Percentiles rank a stretch among this genome's conserved stretches.
phyloP scores from a whole-genome alignment of 805 yeast genomes.

The Lipomyces spencermartinsiae region DNA sequence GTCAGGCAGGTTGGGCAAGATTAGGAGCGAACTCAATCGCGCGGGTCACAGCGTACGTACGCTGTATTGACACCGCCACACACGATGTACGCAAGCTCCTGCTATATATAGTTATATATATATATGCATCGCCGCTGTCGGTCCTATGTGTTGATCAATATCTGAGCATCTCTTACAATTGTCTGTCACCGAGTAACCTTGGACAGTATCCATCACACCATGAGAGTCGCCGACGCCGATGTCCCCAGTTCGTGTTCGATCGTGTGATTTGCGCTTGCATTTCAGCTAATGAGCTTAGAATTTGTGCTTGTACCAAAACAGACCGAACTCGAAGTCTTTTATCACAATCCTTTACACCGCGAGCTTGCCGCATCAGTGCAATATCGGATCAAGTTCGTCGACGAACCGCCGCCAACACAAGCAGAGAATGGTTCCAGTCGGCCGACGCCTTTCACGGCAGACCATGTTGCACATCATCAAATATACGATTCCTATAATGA shows the following conservation, averaged over 20 bases:
- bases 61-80: too few species aligned
- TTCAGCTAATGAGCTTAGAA: not conserved
- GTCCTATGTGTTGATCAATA: too few species aligned
- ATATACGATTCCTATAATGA: not conserved
- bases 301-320: not conserved
- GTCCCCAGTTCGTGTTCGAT: not conserved
- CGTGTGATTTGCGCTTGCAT: not conserved
- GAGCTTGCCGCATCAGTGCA: not conserved
- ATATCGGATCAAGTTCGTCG: not conserved
- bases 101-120: too few species aligned
- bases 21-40: too few species aligned
- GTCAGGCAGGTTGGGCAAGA: too few species aligned
- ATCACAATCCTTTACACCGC: conserved; percentile 1
- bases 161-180: too few species aligned
- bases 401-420: not conserved
- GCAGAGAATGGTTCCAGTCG: not conserved
- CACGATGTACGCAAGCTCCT: too few species aligned
- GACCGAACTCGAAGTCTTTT: not conserved
- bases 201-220: not conserved
- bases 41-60: too few species aligned
- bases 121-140: too few species aligned
- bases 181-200: not conserved
- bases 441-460: not conserved
- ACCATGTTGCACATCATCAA: not conserved
- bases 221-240: not conserved